Conservation (phyloP, 2,329 filamentous ascomycete genomes). For the Fusarium duplospermum region DNA sequence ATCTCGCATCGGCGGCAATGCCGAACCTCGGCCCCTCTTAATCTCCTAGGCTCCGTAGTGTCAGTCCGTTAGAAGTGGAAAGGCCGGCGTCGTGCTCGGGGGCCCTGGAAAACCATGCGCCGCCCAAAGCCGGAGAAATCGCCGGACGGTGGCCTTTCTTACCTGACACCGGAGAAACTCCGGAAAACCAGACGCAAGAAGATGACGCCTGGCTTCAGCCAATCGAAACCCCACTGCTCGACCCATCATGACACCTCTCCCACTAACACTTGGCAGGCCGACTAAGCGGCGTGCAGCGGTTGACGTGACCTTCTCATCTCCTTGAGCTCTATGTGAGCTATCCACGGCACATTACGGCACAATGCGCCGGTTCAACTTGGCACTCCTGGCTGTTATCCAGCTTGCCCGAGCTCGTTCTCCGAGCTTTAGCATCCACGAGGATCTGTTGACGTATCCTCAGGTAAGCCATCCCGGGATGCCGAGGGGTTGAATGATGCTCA, state of each 20-base stretch:
- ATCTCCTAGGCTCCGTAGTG: constrained; percentile 25
- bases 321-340: constrained; percentile 46
- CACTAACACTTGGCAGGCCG: constrained; percentile 31
- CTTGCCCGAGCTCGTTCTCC: constrained; percentile 62
- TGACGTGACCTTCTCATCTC: constrained; percentile 20
- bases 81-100: constrained; percentile 14
- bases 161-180: constrained; percentile 39
- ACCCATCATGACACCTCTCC: constrained; percentile 49
- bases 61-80: constrained; percentile 18
- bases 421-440: constrained; percentile 87
- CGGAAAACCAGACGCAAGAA: constrained; percentile 14
- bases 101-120: constrained; percentile 23
- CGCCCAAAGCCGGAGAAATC: constrained; percentile 5
- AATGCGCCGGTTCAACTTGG: constrained; percentile 64
- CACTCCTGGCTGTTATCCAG: constrained; percentile 58
- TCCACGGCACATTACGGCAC: constrained; percentile 41
- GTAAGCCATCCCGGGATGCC: constrained; percentile 58
- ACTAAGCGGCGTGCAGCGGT: not conserved
- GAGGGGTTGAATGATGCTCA: constrained; percentile 18
- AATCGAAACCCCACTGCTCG: constrained; percentile 36
- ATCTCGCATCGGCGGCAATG: constrained; percentile 20
- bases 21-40: constrained; percentile 36
- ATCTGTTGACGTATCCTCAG: constrained; percentile 88
- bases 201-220: constrained; percentile 21
- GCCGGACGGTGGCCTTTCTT: not conserved